Evolutionary conservation across 495 filamentous ascomycete genomes (phyloP), one percentile per base, ranked within the genome.

Genomic region (Acidiella bohemica): DNA sequence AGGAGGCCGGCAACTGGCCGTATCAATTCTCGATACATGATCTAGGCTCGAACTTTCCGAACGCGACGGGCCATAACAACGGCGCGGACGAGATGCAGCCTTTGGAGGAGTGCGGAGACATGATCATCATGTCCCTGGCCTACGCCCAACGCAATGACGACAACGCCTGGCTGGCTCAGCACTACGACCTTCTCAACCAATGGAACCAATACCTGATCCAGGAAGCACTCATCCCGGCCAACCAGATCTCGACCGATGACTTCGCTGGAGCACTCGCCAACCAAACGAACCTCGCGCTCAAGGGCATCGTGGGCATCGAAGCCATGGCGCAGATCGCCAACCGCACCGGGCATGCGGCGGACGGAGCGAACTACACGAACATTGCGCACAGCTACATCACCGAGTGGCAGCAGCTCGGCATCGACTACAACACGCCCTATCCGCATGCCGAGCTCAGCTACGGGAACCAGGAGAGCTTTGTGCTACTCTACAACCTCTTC

Each of bases 401-500:
- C 11, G 35, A 59, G 29, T 62, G 59, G 59, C 22, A 46, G 18
- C 27, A 19, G 3, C 40, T 57, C 5, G 53, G 46, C 28, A 54
- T 53, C 27, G 48, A 45, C 19, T 20, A 46, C 10, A 32, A 36
- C 29, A 50, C 44, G 12, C 46, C 58, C 41, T 66, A 67, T 1
- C 66, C 57, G 2, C 59, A 59, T 32, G 41, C 57, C 9, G 53
- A 42, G 22, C 52, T 60, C 28, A 49, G 31, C 32, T 62, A 59
- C 34, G 65, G 39, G 48, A 57, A 18, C 53, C n/a, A 38, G 18
- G 28, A 20, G 36, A 22, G 28, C n/a, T 28, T 37, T 23, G 53
- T 55, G 18, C 44, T 60, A 12, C 70, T 93, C 14, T 95, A 95
- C 63, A 93, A 93, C 50, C 68, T 93, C 21, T 93, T 80, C 59